Evolutionary conservation across 208 protist genomes (phyloP), one percentile per base, ranked within the genome.

Genomic region (Herpetomonas tarakana): DNA sequence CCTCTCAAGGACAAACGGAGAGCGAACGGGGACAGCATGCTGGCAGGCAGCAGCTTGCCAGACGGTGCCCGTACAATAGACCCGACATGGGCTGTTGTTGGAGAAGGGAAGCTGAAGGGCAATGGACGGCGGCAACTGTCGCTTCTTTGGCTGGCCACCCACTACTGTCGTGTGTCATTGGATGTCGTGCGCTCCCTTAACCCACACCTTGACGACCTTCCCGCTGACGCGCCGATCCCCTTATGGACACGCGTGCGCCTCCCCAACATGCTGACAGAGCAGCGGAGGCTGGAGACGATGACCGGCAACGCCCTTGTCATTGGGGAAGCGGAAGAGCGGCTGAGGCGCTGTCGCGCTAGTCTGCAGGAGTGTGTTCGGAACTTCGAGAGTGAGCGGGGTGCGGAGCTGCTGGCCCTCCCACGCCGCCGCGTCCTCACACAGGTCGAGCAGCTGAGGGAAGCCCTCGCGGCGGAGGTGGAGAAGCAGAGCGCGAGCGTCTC

Each of bases 161-260:
- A 41, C 35, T 41, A 41, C 35, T 41, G 35, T 3, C 45, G 51
- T 19, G 25, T 60, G 26, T 11, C 79, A 1, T 44, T 94, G 16
- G 30, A 59, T 18, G 84, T 92, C 21, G 54, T 94, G 19, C 81
- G 72, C 18, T 51, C 49, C 3, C 58, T 83, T 25, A 94, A 94
- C 62, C 61, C 72, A 26, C 46, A 45, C 4, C 58, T 93, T 2
- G 65, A 63, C 26, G 52, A 35, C 30, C 39, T 72, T 28, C 27
- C 55, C 1, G 53, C 67, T 1, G 57, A 74, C 29, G 65, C 60
- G 41, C 56, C 57, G 2, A 58, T 92, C 19, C 71, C 65, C 6
- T 53, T 41, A 0, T 79, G 75, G n/a, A 88, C 81, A 9, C 47
- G 49, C 27, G 73, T 94, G 21, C 76, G 58, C 22, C 60, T 91